A percentile compares a stretch with the other conserved stretches of the same genome.
These are phyloP conservation scores for Aspergillus pseudonomiae DNA, from an alignment of 2,329 filamentous ascomycete species.

Conservation along the genomic window DNA sequence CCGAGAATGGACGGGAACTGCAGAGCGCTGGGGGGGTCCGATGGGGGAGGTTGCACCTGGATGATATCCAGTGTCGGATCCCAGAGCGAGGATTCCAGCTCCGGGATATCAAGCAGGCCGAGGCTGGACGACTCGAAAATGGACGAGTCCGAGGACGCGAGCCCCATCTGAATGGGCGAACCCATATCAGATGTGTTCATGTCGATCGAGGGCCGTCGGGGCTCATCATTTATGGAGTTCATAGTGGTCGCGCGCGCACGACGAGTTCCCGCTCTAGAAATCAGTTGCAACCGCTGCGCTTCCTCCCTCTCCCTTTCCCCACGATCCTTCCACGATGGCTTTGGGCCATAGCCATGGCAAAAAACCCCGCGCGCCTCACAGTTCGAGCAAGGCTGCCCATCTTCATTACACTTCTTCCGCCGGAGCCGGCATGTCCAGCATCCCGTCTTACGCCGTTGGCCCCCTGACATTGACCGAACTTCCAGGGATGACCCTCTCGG, in stretches of 20 bases:
- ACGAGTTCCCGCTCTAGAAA: background rate
- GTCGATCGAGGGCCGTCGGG: background rate
- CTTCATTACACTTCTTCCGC: constrained; percentile 4
- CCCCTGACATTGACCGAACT: background rate
- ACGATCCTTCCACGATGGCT: constrained; percentile 4
- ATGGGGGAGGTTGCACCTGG: background rate
- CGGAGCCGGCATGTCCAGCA: constrained; percentile 8
- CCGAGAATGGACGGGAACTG: background rate
- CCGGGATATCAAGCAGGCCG: background rate
- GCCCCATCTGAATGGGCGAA: too few species aligned
- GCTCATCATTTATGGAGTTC: too few species aligned
- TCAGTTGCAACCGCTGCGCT: background rate
- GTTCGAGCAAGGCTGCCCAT: background rate
- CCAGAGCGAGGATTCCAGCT: background rate
- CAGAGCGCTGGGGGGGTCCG: background rate
- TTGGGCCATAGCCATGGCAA: constrained; percentile 1
- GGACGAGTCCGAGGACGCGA: too few species aligned
- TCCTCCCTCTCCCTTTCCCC: background rate
- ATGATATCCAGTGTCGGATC: background rate
- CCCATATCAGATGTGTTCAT: too few species aligned
- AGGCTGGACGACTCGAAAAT: too few species aligned
- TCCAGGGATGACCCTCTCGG: too few species aligned
- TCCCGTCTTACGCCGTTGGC: background rate
- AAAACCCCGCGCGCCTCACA: background rate
- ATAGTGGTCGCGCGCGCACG: background rate